A percentile compares a stretch with the other conserved stretches of the same genome.
Conservation (phyloP, 2,329 filamentous ascomycete genomes). For the Phyllosticta citribraziliensis region DNA sequence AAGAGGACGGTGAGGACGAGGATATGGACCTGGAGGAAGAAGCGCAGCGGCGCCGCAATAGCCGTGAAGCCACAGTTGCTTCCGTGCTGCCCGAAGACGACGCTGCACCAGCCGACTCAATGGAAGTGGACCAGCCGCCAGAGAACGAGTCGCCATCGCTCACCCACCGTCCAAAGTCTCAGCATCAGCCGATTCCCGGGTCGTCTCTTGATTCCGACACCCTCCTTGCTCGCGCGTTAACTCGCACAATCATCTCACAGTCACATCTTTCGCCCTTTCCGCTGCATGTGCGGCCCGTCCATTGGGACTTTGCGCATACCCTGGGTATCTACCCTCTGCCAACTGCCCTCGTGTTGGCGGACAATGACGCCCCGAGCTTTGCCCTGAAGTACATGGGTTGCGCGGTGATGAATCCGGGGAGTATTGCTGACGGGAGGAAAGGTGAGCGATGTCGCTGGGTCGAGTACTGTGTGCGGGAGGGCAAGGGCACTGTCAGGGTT, state of each 20-base stretch:
- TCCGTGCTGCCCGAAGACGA: constrained; percentile 21
- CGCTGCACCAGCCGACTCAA: constrained; percentile 25
- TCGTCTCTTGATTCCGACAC: constrained; percentile 20
- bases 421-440: constrained; percentile 49
- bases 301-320: constrained; percentile 76
- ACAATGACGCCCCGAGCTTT: constrained; percentile 73
- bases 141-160: constrained; percentile 11
- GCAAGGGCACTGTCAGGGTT: constrained; percentile 18
- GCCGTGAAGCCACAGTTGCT: constrained; percentile 21
- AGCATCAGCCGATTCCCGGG: constrained; percentile 6
- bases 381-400: constrained; percentile 90
- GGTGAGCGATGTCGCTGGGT: constrained; percentile 66
- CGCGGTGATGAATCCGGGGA: constrained; percentile 87
- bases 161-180: constrained; percentile 16
- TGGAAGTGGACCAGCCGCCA: constrained; percentile 29
- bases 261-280: constrained; percentile 82
- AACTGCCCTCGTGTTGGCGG: constrained; percentile 71
- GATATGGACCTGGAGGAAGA: constrained; percentile 29
- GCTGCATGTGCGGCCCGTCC: constrained; percentile 64
- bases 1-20: constrained; percentile 30
- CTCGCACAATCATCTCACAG: constrained; percentile 88
- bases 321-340: constrained; percentile 83
- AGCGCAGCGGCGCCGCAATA: constrained; percentile 18
- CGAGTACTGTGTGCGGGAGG: constrained; percentile 54
- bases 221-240: constrained; percentile 60